A percentile compares a stretch with the other conserved stretches of the same genome.
Evolutionary conservation across 176 grass and related monocot genomes (phyloP).

Genomic region (Elaeis guineensis): DNA sequence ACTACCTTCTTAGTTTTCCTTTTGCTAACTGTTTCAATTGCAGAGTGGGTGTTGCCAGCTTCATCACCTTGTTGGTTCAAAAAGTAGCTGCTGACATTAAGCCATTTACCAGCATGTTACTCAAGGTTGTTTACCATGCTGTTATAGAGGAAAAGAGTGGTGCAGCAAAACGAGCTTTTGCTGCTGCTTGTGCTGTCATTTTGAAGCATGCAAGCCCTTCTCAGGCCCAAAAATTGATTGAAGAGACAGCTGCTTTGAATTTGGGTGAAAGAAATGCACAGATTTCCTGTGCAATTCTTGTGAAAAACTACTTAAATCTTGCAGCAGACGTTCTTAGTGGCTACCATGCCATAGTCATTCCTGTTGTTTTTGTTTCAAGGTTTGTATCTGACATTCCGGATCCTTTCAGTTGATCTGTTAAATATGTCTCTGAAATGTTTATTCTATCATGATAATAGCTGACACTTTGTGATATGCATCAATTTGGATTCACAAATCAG

Average conservation of each 20-base stretch:
- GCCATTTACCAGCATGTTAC: slow-evolving; percentile 45
- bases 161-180: slow-evolving; percentile 64
- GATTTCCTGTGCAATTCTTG: slow-evolving; percentile 85
- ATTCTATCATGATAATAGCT: no score
- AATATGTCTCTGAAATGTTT: no score
- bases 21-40: neutral
- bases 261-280: slow-evolving; percentile 77
- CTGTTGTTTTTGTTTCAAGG: slow-evolving; percentile 91
- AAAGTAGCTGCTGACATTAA: slow-evolving; percentile 71
- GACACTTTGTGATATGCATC: no score
- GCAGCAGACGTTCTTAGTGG: slow-evolving; percentile 66
- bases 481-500: no score
- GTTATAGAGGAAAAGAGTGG: slow-evolving; percentile 81
- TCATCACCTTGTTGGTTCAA: slow-evolving; percentile 85
- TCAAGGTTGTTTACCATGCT: slow-evolving; percentile 62
- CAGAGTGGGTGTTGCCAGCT: slow-evolving; percentile 93
- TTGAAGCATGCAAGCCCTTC: slow-evolving; percentile 73
- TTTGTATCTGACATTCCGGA: slow-evolving; percentile 27
- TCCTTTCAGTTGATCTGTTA: no score
- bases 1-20: no score
- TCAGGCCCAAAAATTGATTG: slow-evolving; percentile 74
- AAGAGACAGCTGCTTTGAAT: slow-evolving; percentile 78
- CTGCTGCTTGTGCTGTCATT: slow-evolving; percentile 71
- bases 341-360: slow-evolving; percentile 62
- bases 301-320: slow-evolving; percentile 78